Base-by-base conservation (phyloP, 192 early-diverging fungal genomes). In the Endogone sp. region DNA sequence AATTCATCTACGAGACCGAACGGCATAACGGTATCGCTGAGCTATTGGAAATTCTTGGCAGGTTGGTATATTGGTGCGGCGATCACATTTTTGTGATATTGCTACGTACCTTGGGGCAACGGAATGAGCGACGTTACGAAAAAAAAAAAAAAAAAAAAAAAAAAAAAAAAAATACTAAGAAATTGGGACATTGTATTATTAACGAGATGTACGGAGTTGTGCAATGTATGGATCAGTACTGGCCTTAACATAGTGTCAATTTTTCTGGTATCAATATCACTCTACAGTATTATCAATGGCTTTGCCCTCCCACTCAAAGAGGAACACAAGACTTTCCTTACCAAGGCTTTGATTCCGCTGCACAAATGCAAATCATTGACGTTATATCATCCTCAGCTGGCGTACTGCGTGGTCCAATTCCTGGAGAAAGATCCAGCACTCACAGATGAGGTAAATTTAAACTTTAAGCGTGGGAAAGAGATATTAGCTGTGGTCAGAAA, bases 351-450 rank as follows among this genome's bases (percentile, higher is more conserved):
- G 67, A 80, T 99, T 65, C 98, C 98, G 9, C 79, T 99, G 62
- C 98, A 99, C 82, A 98, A 98, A 73, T 92, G 94, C 6, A 92
- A 94, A 44, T 95, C 96, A 20, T 84, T 99, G 76, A 89, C 91
- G 1, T 79, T 98, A 69, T 99, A 99, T 76, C 95, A 97, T 70
- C 94, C 95, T 10, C 98, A 98, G 82, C 82, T 99, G 71, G 89
- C 94, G 2, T 99, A 99, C 76, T 99, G 98, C 68, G 94, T 98
- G 23, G 94, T 99, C 60, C 98, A 99, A 83, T 99, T 98, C 67
- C 81, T 98, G 61, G 97, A 99, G 69, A 99, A 99, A 78, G 98
- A 99, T 71, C 95, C 96, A 3, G 69, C 87, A 20, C 81, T 99
- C 61, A 96, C 96, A 22, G 86, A 91, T 65, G 93, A 95, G 80